Conservation (phyloP, 805 yeast species). For the Kluyveromyces siamensis region DNA sequence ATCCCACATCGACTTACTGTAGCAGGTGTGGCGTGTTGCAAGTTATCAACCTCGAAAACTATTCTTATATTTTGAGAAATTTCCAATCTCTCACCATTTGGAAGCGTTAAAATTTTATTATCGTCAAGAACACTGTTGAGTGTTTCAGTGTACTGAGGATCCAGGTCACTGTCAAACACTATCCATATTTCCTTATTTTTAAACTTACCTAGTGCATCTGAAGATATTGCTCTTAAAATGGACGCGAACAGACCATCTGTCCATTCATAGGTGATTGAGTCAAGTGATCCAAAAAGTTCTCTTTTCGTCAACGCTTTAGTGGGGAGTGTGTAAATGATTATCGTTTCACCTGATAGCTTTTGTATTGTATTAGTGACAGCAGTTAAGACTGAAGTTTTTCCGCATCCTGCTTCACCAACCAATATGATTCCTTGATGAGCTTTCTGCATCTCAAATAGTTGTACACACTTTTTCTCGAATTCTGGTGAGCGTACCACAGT, state of each 20-base stretch:
- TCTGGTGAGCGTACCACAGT: slow-evolving; percentile 26
- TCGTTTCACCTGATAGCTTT: slow-evolving; percentile 28
- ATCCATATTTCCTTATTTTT: slow-evolving; percentile 63
- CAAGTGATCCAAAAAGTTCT: slow-evolving; percentile 60
- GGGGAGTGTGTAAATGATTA: slow-evolving; percentile 45
- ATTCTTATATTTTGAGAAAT: slow-evolving; percentile 57
- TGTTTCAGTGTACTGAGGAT: slow-evolving; percentile 90
- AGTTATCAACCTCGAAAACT: slow-evolving; percentile 65
- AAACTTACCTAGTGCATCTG: slow-evolving; percentile 5
- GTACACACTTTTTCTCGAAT: slow-evolving; percentile 50
- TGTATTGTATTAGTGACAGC: slow-evolving; percentile 40
- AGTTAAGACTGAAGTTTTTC: slow-evolving; percentile 53
- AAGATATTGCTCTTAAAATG: slow-evolving; percentile 46
- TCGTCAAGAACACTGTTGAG: slow-evolving; percentile 88
- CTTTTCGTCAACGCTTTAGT: slow-evolving; percentile 67
- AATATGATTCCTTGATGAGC: slow-evolving; percentile 74
- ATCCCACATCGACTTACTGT: slow-evolving; percentile 91
- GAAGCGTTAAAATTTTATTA: slow-evolving; percentile 68
- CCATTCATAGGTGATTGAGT: slow-evolving; percentile 82
- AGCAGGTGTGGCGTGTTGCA: slow-evolving; percentile 74
- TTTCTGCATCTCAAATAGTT: slow-evolving; percentile 50
- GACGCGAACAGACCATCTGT: slow-evolving; percentile 76
- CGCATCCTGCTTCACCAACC: slow-evolving; percentile 68
- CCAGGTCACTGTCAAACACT: slow-evolving; percentile 86
- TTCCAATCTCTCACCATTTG: slow-evolving; percentile 78